Conservation (phyloP, 495 filamentous ascomycete genomes). For the Xanthoparmelia taractica region DNA sequence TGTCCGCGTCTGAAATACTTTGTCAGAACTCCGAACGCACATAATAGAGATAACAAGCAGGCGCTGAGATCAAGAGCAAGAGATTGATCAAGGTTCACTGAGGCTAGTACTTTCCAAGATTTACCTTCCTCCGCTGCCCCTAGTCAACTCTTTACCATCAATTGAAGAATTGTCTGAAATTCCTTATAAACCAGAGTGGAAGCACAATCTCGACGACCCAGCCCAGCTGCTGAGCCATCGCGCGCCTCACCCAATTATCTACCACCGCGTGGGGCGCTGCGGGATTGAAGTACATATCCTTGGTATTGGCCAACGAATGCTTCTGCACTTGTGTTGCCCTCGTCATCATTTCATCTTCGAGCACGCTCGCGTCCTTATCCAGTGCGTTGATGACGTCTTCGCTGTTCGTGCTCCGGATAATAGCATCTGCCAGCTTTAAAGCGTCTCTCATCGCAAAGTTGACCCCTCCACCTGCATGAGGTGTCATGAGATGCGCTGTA, state of each 20-base stretch:
- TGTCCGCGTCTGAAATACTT: no score
- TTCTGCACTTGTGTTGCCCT: conserved; percentile 16
- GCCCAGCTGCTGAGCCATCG: conserved; percentile 4
- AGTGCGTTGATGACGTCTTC: background rate
- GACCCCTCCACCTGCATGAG: conserved; percentile 53
- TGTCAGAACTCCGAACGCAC: no score
- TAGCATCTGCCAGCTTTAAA: conserved; percentile 44
- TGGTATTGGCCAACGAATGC: conserved; percentile 14
- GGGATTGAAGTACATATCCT: conserved; percentile 19
- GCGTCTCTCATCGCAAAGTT: conserved; percentile 54
- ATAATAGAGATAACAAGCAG: no score
- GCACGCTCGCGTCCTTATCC: conserved; percentile 9
- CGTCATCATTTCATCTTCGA: conserved; percentile 20
- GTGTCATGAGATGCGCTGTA: conserved; percentile 56
- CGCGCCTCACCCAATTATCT: conserved; percentile 15
- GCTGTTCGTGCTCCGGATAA: conserved; percentile 25
- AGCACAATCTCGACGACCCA: conserved; percentile 20
- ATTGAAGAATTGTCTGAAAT: conserved; percentile 10
- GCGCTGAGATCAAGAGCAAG: no score
- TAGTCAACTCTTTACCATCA: conserved; percentile 12
- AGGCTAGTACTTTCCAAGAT: background rate
- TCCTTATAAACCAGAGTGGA: conserved; percentile 20
- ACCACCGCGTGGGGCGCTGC: conserved; percentile 18
- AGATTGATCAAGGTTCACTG: background rate
- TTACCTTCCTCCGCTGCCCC: background rate